A percentile compares a stretch with the other conserved stretches of the same genome.
Conservation (phyloP, 306 rosid species). For the Cucumis sativus region Cucumber_9930_V3 NC_026656.2:17248001-17248500, state of each 20-base stretch:
- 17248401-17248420: background rate
- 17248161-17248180: background rate
- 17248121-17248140: background rate
- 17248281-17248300: conserved; percentile 1
- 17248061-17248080: background rate
- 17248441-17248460: background rate
- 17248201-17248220: background rate
- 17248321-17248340: conserved; percentile 6
- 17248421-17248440: conserved; percentile 1
- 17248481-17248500: conserved; percentile 7
- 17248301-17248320: background rate
- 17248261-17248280: background rate
- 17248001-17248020: background rate
- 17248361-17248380: conserved; percentile 8
- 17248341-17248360: conserved; percentile 9
- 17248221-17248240: background rate
- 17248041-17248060: background rate
- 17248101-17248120: background rate
- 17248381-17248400: conserved; percentile 3
- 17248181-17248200: background rate
- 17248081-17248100: background rate
- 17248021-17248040: background rate
- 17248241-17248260: background rate
- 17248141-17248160: background rate
- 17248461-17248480: conserved; percentile 2